Conservation (phyloP, 768 basidiomycete genomes). For the Tephrocybe sp. region DNA sequence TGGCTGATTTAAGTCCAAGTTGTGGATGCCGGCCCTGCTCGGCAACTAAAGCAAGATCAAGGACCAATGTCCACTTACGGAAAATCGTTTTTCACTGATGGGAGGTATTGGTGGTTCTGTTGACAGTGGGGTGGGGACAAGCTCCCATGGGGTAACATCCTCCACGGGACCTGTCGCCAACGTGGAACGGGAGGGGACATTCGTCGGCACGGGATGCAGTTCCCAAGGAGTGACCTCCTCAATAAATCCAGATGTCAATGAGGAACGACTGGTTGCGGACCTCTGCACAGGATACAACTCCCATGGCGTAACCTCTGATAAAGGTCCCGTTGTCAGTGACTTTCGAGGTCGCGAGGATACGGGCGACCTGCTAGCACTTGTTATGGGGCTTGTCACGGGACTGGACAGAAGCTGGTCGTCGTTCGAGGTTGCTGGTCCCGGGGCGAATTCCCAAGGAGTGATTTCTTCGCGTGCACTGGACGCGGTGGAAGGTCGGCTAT, state of each 20-base stretch:
- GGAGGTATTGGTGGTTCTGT: slow-evolving; percentile 3
- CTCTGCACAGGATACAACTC: slow-evolving; percentile 22
- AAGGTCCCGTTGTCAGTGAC: slow-evolving; percentile 19
- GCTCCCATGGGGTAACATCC: slow-evolving; percentile 33
- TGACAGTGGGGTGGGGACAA: slow-evolving; percentile 19
- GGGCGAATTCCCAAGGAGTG: slow-evolving; percentile 35
- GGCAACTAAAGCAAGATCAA: slow-evolving; percentile 13
- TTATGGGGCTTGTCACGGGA: no score
- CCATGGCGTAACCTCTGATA: slow-evolving; percentile 30
- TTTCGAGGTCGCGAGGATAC: slow-evolving; percentile 12
- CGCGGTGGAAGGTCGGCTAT: slow-evolving; percentile 24
- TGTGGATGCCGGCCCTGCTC: slow-evolving; percentile 10
- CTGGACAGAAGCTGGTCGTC: slow-evolving; percentile 6
- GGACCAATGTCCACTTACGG: slow-evolving; percentile 18
- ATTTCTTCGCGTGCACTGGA: slow-evolving; percentile 25
- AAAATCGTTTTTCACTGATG: slow-evolving; percentile 16
- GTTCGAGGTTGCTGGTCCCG: slow-evolving; percentile 13
- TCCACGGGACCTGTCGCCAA: slow-evolving; percentile 25
- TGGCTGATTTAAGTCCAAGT: slow-evolving; percentile 9
- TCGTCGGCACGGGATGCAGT: slow-evolving; percentile 24
- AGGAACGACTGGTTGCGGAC: slow-evolving; percentile 18
- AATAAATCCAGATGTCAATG: slow-evolving; percentile 22
- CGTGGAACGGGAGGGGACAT: slow-evolving; percentile 19
- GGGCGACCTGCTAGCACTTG: slow-evolving; percentile 12
- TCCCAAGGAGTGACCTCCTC: slow-evolving; percentile 33